phyloP scores from a whole-genome alignment of 2,329 filamentous ascomycete species.

The Parafenestella ontariensis region DNA sequence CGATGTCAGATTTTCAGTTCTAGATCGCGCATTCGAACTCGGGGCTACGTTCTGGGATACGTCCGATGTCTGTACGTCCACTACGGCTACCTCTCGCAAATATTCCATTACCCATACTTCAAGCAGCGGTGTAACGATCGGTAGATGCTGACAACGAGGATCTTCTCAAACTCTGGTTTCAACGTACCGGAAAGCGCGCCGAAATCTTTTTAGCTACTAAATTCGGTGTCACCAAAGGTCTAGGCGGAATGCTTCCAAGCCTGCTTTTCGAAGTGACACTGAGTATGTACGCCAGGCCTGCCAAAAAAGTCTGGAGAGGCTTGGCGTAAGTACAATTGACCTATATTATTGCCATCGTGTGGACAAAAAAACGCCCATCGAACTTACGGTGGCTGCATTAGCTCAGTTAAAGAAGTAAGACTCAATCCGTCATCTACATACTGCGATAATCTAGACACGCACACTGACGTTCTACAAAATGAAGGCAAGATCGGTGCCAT shows the following conservation, averaged over 20 bases:
- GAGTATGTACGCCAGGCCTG: constrained; percentile 48
- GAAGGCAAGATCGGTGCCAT: neutral
- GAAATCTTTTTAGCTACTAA: constrained; percentile 24
- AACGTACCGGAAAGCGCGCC: constrained; percentile 15
- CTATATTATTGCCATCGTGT: constrained; percentile 52
- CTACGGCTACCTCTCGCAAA: neutral
- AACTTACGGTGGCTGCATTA: constrained; percentile 56
- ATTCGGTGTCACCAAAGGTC: constrained; percentile 8
- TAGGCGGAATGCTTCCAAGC: constrained; percentile 29
- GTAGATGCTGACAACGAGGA: neutral
- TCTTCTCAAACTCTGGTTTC: constrained; percentile 6
- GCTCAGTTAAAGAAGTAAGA: constrained; percentile 48
- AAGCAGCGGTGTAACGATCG: too few relatives aligned
- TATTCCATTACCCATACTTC: neutral
- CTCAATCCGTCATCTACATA: constrained; percentile 38
- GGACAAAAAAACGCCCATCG: constrained; percentile 50
- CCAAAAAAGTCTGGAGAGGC: constrained; percentile 45
- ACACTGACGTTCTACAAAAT: neutral
- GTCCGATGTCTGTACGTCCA: constrained; percentile 2
- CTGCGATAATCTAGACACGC: neutral
- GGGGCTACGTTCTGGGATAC: constrained; percentile 9
- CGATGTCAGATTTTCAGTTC: neutral
- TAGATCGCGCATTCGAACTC: constrained; percentile 4
- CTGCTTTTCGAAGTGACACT: constrained; percentile 5
- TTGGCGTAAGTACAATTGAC: constrained; percentile 47